Evolutionary conservation across 176 grass and related monocot genomes (phyloP).

Genomic region (Tuctoria greenei): DNA sequence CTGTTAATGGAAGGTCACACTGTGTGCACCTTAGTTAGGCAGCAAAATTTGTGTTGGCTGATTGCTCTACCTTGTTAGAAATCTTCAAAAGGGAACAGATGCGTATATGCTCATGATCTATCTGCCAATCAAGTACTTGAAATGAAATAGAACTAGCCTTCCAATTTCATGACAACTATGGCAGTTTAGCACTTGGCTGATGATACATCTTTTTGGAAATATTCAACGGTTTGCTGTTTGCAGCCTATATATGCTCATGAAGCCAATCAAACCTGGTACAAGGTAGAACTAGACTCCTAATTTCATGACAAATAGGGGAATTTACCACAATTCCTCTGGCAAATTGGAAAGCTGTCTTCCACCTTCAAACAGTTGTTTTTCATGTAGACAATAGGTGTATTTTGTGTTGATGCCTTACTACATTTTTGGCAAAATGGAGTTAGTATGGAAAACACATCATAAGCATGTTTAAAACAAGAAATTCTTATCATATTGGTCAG

Average conservation of each 20-base stretch:
- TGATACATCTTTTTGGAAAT: neutral
- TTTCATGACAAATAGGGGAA: neutral
- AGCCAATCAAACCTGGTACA: neutral
- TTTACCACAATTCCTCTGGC: neutral
- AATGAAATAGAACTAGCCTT: neutral
- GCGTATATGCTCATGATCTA: neutral
- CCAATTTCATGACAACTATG: neutral
- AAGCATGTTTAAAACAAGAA: neutral
- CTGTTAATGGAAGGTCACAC: neutral
- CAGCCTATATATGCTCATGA: neutral
- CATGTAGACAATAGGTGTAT: neutral
- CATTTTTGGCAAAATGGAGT: neutral
- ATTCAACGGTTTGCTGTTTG: neutral
- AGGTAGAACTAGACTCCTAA: neutral
- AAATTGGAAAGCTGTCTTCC: conserved; percentile 17
- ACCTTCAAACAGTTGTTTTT: neutral
- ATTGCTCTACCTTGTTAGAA: neutral
- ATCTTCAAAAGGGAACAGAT: neutral
- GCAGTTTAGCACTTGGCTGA: neutral
- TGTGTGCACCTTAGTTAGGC: neutral
- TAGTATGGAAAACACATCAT: neutral
- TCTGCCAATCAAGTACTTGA: neutral
- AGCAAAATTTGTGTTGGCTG: neutral
- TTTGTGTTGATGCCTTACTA: neutral
- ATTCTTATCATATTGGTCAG: conserved; percentile 2